These are phyloP conservation scores for Lentinus tigrinus DNA, from an alignment of 768 basidiomycete genomes.

Conservation along the genomic window DNA sequence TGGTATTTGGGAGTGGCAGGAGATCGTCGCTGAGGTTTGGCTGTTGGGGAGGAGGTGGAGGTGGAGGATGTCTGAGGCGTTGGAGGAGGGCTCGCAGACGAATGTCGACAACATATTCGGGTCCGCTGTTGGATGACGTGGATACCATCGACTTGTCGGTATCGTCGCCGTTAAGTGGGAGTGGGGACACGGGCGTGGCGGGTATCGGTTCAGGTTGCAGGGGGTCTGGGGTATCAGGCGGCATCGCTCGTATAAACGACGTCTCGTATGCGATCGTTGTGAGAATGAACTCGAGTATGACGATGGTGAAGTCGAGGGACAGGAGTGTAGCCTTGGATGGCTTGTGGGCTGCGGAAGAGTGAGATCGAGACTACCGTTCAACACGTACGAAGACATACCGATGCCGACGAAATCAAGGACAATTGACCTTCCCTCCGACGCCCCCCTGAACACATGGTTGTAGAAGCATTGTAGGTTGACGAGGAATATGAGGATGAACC, in stretches of 20 bases:
- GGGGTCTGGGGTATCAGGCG: slow-evolving; percentile 43
- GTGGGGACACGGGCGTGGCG: slow-evolving; percentile 28
- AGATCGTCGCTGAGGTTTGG: slow-evolving; percentile 7
- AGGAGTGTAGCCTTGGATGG: slow-evolving; percentile 71
- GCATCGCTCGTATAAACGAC: slow-evolving; percentile 42
- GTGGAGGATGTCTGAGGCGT: slow-evolving; percentile 56
- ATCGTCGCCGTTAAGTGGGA: slow-evolving; percentile 5
- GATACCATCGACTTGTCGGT: slow-evolving; percentile 10
- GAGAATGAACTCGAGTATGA: slow-evolving; percentile 65
- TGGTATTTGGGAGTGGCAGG: slow-evolving; percentile 32
- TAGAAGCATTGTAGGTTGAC: slow-evolving; percentile 62
- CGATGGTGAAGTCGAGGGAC: slow-evolving; percentile 64
- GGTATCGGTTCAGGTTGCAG: slow-evolving; percentile 31
- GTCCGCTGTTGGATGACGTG: slow-evolving; percentile 23
- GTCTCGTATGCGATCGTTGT: slow-evolving; percentile 68
- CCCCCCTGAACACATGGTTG: slow-evolving; percentile 53
- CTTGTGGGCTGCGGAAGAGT: neutral
- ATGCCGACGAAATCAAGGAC: slow-evolving; percentile 79
- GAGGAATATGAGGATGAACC: slow-evolving; percentile 55
- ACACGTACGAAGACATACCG: slow-evolving; percentile 45
- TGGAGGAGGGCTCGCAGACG: slow-evolving; percentile 51
- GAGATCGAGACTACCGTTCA: neutral
- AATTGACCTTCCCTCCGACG: slow-evolving; percentile 57
- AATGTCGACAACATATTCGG: slow-evolving; percentile 62
- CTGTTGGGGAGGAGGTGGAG: slow-evolving; percentile 26